Base-by-base conservation (phyloP, 371 early-diverging fungal species). In the Zychaea mexicana region DNA sequence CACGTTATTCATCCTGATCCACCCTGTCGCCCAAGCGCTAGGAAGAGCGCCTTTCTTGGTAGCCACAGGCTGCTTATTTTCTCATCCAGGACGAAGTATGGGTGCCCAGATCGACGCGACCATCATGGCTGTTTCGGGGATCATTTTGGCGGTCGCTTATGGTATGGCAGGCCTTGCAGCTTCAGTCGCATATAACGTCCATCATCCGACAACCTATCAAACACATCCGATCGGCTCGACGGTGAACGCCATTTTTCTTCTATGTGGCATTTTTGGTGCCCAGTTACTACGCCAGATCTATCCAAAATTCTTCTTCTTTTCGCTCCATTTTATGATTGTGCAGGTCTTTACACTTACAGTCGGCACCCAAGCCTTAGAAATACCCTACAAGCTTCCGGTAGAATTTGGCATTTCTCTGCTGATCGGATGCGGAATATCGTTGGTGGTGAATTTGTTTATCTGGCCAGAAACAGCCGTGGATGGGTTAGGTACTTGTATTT, bases 381-480 rank as follows among this genome's bases (percentile, higher is more conserved):
- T 66, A 26, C 38, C 42, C 8, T 56, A 19, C 0, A 28, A 36
- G 2, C 28, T 65, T 0, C 68, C 68, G 9, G 24, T 70, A 3
- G 24, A 60, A 12, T 68, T 60, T 21, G 74, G 68, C 5, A 45
- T 63, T 4, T 66, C 71, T 4, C 28, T 74, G 15, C 33, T 66
- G 9, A 65, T 74, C 39, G 74, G 74, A 15, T 68, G 68, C 36
- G 66, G 64, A 26, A 30, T 74, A 6, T 67, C 70, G 17, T 53
- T 82, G 9, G 36, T 78, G 3, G 75, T 78, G 42, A 82, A 82
- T 46, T 42, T 82, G 3, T 31, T 74, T 0, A 47, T 74, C 10
- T 82, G 83, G 83, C 80, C 78, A 15, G 83, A 82, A 54, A 71
- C 83, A 17, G 83, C 83, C 2, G 71, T 78, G 0, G 80, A 82